Percentiles rank a stretch among this genome's conserved stretches.
phyloP scores from a whole-genome alignment of 176 grass and related monocot species.

The Ananas comosus region DNA sequence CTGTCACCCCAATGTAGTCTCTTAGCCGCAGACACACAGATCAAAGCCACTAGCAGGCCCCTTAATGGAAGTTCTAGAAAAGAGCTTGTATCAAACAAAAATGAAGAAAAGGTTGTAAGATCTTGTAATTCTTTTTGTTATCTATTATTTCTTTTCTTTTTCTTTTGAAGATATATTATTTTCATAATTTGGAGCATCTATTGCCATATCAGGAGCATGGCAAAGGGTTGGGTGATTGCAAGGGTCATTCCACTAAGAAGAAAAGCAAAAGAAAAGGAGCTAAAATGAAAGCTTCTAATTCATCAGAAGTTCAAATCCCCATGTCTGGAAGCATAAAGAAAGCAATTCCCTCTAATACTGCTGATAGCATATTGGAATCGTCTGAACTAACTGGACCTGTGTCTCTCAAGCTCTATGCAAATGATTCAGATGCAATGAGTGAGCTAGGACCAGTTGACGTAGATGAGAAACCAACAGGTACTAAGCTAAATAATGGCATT shows the following conservation, averaged over 20 bases:
- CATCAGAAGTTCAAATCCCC: slow-evolving; percentile 28
- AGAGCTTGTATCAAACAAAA: neutral
- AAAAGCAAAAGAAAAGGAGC: slow-evolving; percentile 68
- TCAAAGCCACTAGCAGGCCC: neutral
- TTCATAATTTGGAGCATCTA: slow-evolving; percentile 20
- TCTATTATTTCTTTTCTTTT: slow-evolving; percentile 16
- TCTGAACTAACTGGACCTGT: slow-evolving; percentile 15
- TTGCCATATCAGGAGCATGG: slow-evolving; percentile 42
- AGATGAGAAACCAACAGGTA: slow-evolving; percentile 21
- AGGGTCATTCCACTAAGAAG: slow-evolving; percentile 49
- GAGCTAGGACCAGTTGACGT: neutral
- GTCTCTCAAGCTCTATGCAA: slow-evolving; percentile 14
- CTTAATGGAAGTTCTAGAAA: slow-evolving; percentile 4
- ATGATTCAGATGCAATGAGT: slow-evolving; percentile 21
- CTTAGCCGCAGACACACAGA: neutral
- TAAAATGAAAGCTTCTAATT: slow-evolving; percentile 49
- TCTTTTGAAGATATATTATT: slow-evolving; percentile 11
- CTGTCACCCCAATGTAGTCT: slow-evolving; percentile 1
- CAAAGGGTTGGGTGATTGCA: slow-evolving; percentile 33
- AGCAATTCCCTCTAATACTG: slow-evolving; percentile 20
- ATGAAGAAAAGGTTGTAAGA: neutral
- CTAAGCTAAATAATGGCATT: slow-evolving; percentile 3
- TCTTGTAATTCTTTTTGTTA: slow-evolving; percentile 1
- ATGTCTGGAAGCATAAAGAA: slow-evolving; percentile 37
- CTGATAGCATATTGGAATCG: slow-evolving; percentile 19